Evolutionary conservation across 1,284 basidiomycete species (phyloP).

Genomic region (Exobasidium cylindrosporum): DNA sequence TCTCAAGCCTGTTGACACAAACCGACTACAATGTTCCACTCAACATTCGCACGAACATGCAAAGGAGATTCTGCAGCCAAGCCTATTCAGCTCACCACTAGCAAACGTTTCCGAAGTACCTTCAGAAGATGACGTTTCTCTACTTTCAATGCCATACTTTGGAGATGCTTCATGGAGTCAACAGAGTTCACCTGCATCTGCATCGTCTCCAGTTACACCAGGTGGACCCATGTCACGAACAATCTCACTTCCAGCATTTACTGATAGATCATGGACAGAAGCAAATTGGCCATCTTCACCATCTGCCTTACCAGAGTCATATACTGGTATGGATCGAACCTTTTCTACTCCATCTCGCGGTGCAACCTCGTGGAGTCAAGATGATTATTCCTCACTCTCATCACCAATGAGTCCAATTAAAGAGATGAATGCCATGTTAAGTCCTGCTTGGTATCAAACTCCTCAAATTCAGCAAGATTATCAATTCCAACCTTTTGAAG

Average conservation of each 20-base stretch:
- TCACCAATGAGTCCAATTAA: background rate
- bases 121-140: background rate
- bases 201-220: background rate
- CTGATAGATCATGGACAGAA: background rate
- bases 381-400: background rate
- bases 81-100: too few relatives aligned
- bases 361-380: background rate
- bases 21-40: background rate
- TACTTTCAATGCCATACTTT: background rate
- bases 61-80: too few relatives aligned
- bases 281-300: background rate
- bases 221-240: background rate
- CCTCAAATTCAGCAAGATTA: background rate
- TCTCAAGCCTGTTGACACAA: background rate
- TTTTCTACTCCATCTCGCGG: background rate
- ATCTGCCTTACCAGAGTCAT: background rate
- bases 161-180: too few relatives aligned
- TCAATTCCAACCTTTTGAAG: background rate
- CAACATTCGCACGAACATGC: too few relatives aligned
- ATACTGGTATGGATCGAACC: background rate
- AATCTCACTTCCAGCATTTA: background rate
- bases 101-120: too few relatives aligned
- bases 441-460: background rate
- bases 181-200: background rate
- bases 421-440: background rate